Conservation (phyloP, 805 yeast species). For the Cyberlindnera subsufficiens region DNA sequence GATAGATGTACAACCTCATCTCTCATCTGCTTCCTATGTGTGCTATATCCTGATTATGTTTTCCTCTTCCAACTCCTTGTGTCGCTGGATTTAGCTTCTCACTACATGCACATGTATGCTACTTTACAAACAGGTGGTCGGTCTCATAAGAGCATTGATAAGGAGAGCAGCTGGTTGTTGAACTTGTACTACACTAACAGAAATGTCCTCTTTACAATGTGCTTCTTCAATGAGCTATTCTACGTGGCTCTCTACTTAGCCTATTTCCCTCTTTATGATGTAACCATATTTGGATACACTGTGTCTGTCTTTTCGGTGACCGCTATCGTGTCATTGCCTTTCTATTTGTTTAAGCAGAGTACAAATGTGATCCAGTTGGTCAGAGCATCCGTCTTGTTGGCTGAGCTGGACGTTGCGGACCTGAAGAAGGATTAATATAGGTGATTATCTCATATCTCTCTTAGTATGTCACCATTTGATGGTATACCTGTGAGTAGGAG, state of each 20-base stretch:
- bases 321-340: conserved; percentile 63
- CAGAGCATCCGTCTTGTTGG: conserved; percentile 78
- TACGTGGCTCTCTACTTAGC: conserved; percentile 83
- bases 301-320: conserved; percentile 57
- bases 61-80: conserved; percentile 70
- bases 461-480: too few species aligned
- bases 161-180: conserved; percentile 64
- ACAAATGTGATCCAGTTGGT: conserved; percentile 85
- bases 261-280: conserved; percentile 41
- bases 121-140: conserved; percentile 72
- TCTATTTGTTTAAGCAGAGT: conserved; percentile 86
- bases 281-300: conserved; percentile 25
- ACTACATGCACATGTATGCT: conserved; percentile 98
- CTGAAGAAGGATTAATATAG: conserved; percentile 17
- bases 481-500: too few species aligned
- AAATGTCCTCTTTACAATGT: conserved; percentile 76
- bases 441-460: not conserved
- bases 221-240: conserved; percentile 90
- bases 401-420: conserved; percentile 55
- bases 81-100: conserved; percentile 85
- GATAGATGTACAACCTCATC: conserved; percentile 96
- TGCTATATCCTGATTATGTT: conserved; percentile 64
- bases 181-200: conserved; percentile 84
- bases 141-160: conserved; percentile 79
- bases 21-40: conserved; percentile 79